Base-by-base conservation (phyloP, 139 green algal genomes). In the Haematococcus lacustris region DNA sequence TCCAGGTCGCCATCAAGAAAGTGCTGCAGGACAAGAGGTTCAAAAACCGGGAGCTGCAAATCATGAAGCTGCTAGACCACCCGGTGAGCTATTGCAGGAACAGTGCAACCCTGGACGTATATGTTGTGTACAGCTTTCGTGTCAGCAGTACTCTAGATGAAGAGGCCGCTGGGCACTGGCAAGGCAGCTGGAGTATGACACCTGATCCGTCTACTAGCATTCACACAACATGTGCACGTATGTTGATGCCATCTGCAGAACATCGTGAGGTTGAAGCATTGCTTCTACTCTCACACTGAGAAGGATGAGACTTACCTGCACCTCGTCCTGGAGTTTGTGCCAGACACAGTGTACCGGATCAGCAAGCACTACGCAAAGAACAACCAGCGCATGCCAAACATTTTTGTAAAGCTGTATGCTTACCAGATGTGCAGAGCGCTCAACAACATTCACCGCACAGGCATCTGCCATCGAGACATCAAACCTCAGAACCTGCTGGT, bases 41-140 rank as follows among this genome's bases (percentile, higher is more conserved):
- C 88, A 99, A 99, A 84, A 99, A 99, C 85, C 78, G 96, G 5
- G 96, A 99, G 89, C 87, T 99, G 84, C 88, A 95, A 80, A 98
- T 99, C 74, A 98, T 99, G 91, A 90, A 93, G 71, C 88, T 96
- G 73, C 82, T 99, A 75, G 80, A 91, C 51, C 96, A 99, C 84
- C 91, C 93, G n/a, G n/a, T n/a, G n/a, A n/a, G n/a, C n/a, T n/a
- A n/a, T n/a, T n/a, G n/a, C n/a, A n/a, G n/a, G n/a, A n/a, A n/a
- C n/a, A n/a, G n/a, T n/a, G n/a, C n/a, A n/a, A n/a, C n/a, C n/a
- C n/a, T n/a, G n/a, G n/a, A n/a, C n/a, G n/a, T n/a, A n/a, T n/a
- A n/a, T n/a, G n/a, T n/a, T n/a, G n/a, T n/a, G n/a, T n/a, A n/a
- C n/a, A n/a, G n/a, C n/a, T n/a, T n/a, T n/a, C n/a, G n/a, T n/a